A percentile compares a stretch with the other conserved stretches of the same genome.
Evolutionary conservation across 495 filamentous ascomycete species (phyloP).

Genomic region (Xylaria grammica): DNA sequence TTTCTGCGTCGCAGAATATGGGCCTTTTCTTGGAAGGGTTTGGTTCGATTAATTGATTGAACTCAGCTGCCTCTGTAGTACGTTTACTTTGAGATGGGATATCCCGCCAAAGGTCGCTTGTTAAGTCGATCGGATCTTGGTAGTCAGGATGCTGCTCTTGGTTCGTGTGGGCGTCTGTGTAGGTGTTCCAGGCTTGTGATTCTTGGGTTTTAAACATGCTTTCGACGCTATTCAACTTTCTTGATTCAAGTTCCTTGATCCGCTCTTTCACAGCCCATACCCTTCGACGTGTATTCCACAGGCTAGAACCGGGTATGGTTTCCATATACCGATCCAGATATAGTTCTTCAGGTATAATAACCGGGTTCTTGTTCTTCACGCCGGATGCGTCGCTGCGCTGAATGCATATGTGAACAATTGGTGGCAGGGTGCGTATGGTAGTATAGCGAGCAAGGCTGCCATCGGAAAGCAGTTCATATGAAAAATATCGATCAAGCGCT

Average conservation of each 20-base stretch:
- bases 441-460: conserved; percentile 70
- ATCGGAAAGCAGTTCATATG: conserved; percentile 72
- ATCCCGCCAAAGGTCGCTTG: conserved; percentile 16
- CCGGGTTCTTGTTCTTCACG: conserved; percentile 78
- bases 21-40: conserved; percentile 6
- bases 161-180: not conserved
- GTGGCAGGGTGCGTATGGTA: conserved; percentile 77
- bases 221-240: conserved; percentile 22
- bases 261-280: conserved; percentile 77
- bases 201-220: conserved; percentile 4
- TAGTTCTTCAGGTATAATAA: conserved; percentile 75
- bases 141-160: not conserved
- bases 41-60: not conserved
- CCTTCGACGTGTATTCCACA: conserved; percentile 66
- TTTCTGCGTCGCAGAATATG: not conserved
- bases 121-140: conserved; percentile 12
- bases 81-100: conserved; percentile 11
- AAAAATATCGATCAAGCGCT: conserved; percentile 83
- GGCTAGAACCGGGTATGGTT: conserved; percentile 55
- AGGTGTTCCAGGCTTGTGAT: not conserved
- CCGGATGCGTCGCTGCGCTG: conserved; percentile 70
- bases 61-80: not conserved
- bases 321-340: conserved; percentile 93
- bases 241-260: conserved; percentile 59
- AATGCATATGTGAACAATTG: conserved; percentile 86